phyloP scores from a whole-genome alignment of 345 rosid species.

The Stellera chamaejasme region DNA sequence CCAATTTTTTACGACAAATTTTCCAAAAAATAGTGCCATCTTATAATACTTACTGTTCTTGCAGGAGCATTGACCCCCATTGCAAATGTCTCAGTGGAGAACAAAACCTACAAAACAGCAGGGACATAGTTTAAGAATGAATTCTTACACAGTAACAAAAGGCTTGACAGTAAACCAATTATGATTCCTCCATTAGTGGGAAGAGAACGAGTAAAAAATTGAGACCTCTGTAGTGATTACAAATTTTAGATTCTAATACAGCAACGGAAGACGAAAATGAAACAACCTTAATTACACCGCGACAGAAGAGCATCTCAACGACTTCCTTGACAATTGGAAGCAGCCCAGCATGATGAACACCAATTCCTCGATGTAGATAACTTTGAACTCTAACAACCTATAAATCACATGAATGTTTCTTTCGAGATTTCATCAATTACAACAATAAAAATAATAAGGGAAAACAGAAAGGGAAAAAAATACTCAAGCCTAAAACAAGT shows the following conservation, averaged over 20 bases:
- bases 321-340: slow-evolving; percentile 99
- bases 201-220: not conserved
- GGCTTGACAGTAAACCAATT: not conserved
- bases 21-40: not conserved
- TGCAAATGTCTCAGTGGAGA: slow-evolving; percentile 98
- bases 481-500: too few species aligned
- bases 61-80: slow-evolving; percentile 99
- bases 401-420: slow-evolving; percentile 17
- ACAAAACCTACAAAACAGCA: slow-evolving; percentile 51
- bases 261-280: not conserved
- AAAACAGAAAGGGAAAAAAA: too few species aligned
- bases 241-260: not conserved
- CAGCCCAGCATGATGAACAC: slow-evolving; percentile 97
- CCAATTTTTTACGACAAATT: too few species aligned
- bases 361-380: slow-evolving; percentile 86
- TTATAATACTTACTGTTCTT: slow-evolving; percentile 64
- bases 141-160: not conserved
- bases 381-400: slow-evolving; percentile 90
- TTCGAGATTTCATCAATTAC: slow-evolving; percentile 13
- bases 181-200: not conserved
- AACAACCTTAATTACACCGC: slow-evolving; percentile 88
- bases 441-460: not conserved
- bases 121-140: not conserved
- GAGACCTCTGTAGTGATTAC: not conserved
- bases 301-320: slow-evolving; percentile 97